These are phyloP conservation scores for Lipomyces chichibuensis DNA, from an alignment of 805 yeast species.

Conservation along the genomic window DNA sequence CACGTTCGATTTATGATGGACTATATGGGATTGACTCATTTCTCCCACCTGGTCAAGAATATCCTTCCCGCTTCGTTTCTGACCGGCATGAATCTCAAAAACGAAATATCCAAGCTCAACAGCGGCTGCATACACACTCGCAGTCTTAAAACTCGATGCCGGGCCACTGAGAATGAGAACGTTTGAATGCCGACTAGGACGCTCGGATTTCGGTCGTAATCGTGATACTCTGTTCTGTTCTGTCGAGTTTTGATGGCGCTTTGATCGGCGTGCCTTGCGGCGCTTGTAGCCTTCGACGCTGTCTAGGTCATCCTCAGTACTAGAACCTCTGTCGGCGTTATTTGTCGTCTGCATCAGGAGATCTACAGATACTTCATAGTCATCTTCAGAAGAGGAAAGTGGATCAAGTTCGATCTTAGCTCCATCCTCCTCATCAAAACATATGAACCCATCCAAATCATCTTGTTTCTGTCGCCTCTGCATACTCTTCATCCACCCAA, in stretches of 20 bases:
- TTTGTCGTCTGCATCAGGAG: neutral
- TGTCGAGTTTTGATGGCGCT: neutral
- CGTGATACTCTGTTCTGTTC: slow-evolving; percentile 8
- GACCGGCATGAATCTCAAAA: slow-evolving; percentile 79
- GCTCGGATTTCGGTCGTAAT: slow-evolving; percentile 47
- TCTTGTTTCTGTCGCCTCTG: slow-evolving; percentile 5
- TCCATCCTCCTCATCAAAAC: slow-evolving; percentile 45
- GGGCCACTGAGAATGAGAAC: slow-evolving; percentile 70
- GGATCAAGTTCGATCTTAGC: slow-evolving; percentile 34
- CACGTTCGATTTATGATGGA: slow-evolving; percentile 49
- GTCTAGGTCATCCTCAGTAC: slow-evolving; percentile 11
- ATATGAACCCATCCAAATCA: slow-evolving; percentile 36
- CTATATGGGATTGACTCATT: slow-evolving; percentile 79
- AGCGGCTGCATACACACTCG: slow-evolving; percentile 69
- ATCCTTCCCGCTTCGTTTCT: slow-evolving; percentile 71
- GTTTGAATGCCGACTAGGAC: slow-evolving; percentile 31
- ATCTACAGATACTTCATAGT: neutral
- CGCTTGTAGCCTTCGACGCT: slow-evolving; percentile 12
- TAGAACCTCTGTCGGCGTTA: slow-evolving; percentile 2
- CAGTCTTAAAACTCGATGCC: slow-evolving; percentile 76
- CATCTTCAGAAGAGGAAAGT: slow-evolving; percentile 32
- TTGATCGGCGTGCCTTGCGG: neutral
- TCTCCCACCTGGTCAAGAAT: slow-evolving; percentile 68
- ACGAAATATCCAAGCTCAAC: slow-evolving; percentile 67
- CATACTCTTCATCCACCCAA: neutral